Percentiles rank a stretch among this genome's conserved stretches.
phyloP scores from a whole-genome alignment of 2,329 filamentous ascomycete genomes.

The Verticillium klebahnii region DNA sequence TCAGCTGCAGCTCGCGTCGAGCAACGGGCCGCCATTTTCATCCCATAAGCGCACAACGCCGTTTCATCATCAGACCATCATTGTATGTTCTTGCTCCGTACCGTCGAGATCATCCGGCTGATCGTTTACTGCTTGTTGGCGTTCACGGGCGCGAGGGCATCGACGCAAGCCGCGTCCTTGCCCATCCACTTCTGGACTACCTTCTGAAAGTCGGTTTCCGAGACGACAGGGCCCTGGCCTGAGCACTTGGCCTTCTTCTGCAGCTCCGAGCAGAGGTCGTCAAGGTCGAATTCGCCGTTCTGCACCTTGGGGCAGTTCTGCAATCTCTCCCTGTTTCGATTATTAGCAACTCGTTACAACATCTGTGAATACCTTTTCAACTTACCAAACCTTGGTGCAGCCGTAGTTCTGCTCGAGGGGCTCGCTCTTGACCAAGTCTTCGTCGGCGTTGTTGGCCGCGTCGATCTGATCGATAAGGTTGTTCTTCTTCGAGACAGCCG shows the following conservation, averaged over 20 bases:
- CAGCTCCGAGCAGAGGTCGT: constrained; percentile 86
- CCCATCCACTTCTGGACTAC: constrained; percentile 65
- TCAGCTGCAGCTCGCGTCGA: background rate
- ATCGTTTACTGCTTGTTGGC: background rate
- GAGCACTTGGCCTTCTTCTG: constrained; percentile 96
- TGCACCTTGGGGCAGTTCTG: constrained; percentile 84
- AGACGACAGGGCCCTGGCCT: constrained; percentile 82
- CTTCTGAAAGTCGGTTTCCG: constrained; percentile 81
- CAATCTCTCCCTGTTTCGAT: constrained; percentile 70
- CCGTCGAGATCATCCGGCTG: background rate
- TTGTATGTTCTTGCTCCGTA: background rate
- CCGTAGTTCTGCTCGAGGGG: constrained; percentile 54
- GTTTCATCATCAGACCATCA: background rate
- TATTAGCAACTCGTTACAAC: constrained; percentile 31
- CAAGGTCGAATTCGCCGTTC: constrained; percentile 88
- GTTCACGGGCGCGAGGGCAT: background rate
- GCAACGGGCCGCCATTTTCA: background rate
- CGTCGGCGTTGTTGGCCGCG: constrained; percentile 64
- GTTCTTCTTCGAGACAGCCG: constrained; percentile 47
- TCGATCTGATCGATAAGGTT: constrained; percentile 77
- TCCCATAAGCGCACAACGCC: background rate
- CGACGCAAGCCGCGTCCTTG: constrained; percentile 25
- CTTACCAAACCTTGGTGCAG: constrained; percentile 92
- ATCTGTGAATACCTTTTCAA: constrained; percentile 10
- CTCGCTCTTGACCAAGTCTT: constrained; percentile 50